Conservation (phyloP, 352 stramenopile species). For the Globisporangium abappressorium region DNA sequence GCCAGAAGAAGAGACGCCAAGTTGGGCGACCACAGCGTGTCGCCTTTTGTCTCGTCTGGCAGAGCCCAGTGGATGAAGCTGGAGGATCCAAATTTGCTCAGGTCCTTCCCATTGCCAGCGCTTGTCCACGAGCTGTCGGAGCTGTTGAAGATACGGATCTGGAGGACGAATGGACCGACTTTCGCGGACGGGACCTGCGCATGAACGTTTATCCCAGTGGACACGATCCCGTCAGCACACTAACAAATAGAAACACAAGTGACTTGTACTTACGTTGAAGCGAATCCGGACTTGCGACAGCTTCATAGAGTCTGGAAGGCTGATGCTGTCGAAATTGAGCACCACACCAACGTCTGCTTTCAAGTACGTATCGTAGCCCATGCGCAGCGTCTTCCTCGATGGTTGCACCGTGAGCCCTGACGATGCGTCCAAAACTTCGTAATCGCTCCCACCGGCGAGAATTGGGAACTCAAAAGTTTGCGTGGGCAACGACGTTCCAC, state of each 20-base stretch:
- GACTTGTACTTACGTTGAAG: conserved; percentile 24
- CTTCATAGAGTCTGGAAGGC: conserved; percentile 29
- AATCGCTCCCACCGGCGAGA: conserved; percentile 1
- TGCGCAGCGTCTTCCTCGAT: conserved; percentile 19
- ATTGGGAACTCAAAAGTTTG: conserved; percentile 7
- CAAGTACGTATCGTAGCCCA: conserved; percentile 31
- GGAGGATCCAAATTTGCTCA: conserved; percentile 20
- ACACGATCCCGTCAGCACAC: background rate
- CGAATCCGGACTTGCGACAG: conserved; percentile 27
- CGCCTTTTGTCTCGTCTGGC: conserved; percentile 17
- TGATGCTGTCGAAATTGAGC: conserved; percentile 14
- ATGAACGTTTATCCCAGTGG: background rate
- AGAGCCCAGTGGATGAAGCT: conserved; percentile 32
- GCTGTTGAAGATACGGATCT: conserved; percentile 32
- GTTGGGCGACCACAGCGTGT: conserved; percentile 33
- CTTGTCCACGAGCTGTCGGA: conserved; percentile 11
- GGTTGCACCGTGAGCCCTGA: conserved; percentile 11
- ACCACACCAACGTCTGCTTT: conserved; percentile 22
- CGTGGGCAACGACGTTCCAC: background rate
- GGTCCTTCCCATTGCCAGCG: background rate
- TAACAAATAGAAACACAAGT: background rate
- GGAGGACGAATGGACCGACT: conserved; percentile 39
- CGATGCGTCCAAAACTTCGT: background rate
- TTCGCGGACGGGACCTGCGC: conserved; percentile 26
- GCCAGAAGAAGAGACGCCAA: conserved; percentile 23